A percentile compares a stretch with the other conserved stretches of the same genome.
Conservation (phyloP, 2,329 filamentous ascomycete species). For the Colletotrichum paranaense region DNA sequence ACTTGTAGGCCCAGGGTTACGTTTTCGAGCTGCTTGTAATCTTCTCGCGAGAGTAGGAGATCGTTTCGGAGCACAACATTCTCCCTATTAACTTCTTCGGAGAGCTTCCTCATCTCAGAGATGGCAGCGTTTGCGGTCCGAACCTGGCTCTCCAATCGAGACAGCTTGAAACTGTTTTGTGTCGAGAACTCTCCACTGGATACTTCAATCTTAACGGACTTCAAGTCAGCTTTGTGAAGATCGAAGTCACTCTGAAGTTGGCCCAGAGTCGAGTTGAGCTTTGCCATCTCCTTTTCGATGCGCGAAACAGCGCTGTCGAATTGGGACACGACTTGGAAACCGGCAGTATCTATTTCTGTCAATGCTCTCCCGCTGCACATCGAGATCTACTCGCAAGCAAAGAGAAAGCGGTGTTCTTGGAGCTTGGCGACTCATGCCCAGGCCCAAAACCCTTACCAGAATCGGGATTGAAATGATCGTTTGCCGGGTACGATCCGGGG, state of each 20-base stretch:
- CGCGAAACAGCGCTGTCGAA: constrained; percentile 48
- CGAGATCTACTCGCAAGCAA: constrained; percentile 48
- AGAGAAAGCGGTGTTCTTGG: constrained; percentile 35
- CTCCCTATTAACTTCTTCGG: constrained; percentile 34
- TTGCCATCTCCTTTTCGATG: constrained; percentile 48
- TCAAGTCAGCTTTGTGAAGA: constrained; percentile 41
- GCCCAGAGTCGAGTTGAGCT: constrained; percentile 44
- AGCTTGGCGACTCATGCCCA: not conserved
- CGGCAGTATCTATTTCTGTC: constrained; percentile 50
- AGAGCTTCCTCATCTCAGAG: constrained; percentile 37
- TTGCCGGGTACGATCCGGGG: not conserved
- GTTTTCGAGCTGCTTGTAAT: constrained; percentile 39
- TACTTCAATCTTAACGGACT: constrained; percentile 42
- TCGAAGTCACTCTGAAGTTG: constrained; percentile 41
- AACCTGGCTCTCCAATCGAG: constrained; percentile 40
- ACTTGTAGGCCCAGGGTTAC: constrained; percentile 40
- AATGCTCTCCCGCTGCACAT: constrained; percentile 48
- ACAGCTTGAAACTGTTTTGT: constrained; percentile 34
- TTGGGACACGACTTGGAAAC: constrained; percentile 49
- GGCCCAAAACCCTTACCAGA: not conserved
- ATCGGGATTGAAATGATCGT: not conserved
- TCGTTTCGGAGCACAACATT: constrained; percentile 38
- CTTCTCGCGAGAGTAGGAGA: constrained; percentile 37
- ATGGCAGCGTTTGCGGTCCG: constrained; percentile 38
- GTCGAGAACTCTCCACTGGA: constrained; percentile 31